Evolutionary conservation across 2,329 filamentous ascomycete species (phyloP), one percentile per base, ranked within the genome.

Genomic region (Fusarium virguliforme): DNA sequence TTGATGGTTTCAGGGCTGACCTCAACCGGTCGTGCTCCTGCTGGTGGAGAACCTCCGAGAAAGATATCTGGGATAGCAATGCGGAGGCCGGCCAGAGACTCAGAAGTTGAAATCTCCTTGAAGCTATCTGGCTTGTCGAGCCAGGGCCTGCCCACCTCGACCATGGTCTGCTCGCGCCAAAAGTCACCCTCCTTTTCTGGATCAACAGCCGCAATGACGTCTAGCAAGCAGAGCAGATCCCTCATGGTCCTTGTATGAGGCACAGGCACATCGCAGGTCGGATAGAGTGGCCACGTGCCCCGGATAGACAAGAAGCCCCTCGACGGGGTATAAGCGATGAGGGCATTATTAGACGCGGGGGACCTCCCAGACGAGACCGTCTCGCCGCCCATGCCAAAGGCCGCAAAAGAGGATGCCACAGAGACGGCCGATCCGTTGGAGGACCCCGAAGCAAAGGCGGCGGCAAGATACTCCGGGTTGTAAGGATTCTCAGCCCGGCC

Each of bases 401-500:
- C 50, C 18, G 50, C 50, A 26, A 54, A 28, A 8, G 50, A 54
- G 4, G 32, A 32, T 37, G 50, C 32, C 5, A 37, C 32, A 10
- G 86, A 83, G 0, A 83, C 84, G 0, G 82, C 88, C 2, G 85
- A 85, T 3, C 87, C 87, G 68, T 89, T 88, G 0, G 87, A 89
- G 0, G 87, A 89, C 0, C 87, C 87, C 0, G 87, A 89, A 0
- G 83, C 85, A 73, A 85, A 89, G 0, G 86, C 87, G 3, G 85
- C 86, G 0, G 87, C 83, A 2, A 88, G 78, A 62, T 86, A 89
- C 0, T 85, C 80, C 0, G 74, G 61, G 64, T 89, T 89, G 71
- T 89, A 89, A 0, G 87, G 87, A 46, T 82, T 86, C 72, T 89
- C 87, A 1, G 87, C 86, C 4, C 87, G 81, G 0, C 87, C 87